A percentile compares a stretch with the other conserved stretches of the same genome.
These are phyloP conservation scores for Nicotiana sylvestris DNA, from an alignment of 257 asterid genomes.

Conservation along the genomic window DNA sequence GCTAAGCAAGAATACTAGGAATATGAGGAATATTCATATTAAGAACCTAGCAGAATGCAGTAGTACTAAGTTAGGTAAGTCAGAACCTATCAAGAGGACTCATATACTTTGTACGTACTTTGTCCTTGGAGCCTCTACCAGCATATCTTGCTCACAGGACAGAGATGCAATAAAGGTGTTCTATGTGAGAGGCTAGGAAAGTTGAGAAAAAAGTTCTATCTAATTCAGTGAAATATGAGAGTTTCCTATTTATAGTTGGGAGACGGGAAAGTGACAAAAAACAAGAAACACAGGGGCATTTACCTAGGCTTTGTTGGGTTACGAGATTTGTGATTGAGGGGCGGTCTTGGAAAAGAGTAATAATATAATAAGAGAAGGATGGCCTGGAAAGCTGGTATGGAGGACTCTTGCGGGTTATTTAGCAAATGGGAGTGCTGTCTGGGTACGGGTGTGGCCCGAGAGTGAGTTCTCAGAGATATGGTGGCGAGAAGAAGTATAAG, in stretches of 20 bases:
- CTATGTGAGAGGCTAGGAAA: background rate
- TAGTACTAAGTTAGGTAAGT: background rate
- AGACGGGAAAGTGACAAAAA: background rate
- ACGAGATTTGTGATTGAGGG: background rate
- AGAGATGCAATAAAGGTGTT: background rate
- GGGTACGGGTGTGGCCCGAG: too few species aligned
- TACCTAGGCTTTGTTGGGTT: background rate
- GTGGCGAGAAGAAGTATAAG: too few species aligned
- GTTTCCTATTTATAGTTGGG: background rate
- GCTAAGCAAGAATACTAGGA: background rate
- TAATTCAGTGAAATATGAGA: background rate
- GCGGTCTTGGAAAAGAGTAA: background rate
- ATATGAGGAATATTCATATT: background rate
- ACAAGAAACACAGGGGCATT: background rate
- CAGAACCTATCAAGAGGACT: background rate
- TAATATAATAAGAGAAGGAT: background rate
- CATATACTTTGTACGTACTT: background rate
- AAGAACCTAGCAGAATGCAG: background rate
- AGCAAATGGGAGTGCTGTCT: too few species aligned
- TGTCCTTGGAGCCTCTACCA: background rate
- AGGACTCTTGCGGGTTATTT: background rate
- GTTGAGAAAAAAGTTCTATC: background rate
- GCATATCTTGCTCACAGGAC: background rate
- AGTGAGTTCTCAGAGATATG: too few species aligned
- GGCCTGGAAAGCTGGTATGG: background rate